phyloP scores from a whole-genome alignment of 176 grass and related monocot genomes.

The Musa itinerans region DNA sequence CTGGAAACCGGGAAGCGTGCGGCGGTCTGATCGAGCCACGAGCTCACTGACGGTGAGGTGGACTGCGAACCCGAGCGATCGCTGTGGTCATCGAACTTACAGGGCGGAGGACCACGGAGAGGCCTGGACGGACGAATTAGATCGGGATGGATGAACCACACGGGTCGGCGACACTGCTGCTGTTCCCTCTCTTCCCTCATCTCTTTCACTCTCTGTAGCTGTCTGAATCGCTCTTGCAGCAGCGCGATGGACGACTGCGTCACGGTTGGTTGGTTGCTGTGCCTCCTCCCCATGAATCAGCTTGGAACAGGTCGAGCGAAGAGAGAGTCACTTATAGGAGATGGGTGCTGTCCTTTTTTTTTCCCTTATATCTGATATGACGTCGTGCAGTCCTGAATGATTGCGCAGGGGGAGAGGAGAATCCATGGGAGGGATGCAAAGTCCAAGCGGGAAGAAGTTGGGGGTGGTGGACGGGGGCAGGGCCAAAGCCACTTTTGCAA shows the following conservation, averaged over 20 bases:
- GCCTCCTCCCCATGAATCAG: slow-evolving; percentile 52
- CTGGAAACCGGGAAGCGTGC: slow-evolving; percentile 12
- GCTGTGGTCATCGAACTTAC: slow-evolving; percentile 12
- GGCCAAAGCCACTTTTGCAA: slow-evolving; percentile 57
- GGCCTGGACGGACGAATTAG: slow-evolving; percentile 25
- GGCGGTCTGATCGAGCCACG: slow-evolving; percentile 34
- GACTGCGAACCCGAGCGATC: slow-evolving; percentile 31
- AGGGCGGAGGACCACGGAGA: slow-evolving; percentile 25
- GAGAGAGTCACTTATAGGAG: slow-evolving; percentile 47
- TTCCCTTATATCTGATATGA: slow-evolving; percentile 44
- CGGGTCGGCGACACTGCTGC: slow-evolving; percentile 12
- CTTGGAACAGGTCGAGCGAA: background rate
- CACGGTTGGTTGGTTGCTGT: slow-evolving; percentile 33
- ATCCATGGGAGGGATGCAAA: slow-evolving; percentile 59
- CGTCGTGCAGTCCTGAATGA: slow-evolving; percentile 58
- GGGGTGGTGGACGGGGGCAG: slow-evolving; percentile 42
- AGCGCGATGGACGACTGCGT: slow-evolving; percentile 78
- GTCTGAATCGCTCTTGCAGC: slow-evolving; percentile 92
- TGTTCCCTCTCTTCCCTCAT: slow-evolving; percentile 69
- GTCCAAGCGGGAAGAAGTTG: slow-evolving; percentile 40
- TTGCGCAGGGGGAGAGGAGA: slow-evolving; percentile 39
- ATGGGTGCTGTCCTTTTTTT: slow-evolving; percentile 27
- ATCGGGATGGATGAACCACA: slow-evolving; percentile 16
- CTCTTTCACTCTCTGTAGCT: slow-evolving; percentile 85
- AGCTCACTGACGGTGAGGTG: slow-evolving; percentile 26